A percentile compares a stretch with the other conserved stretches of the same genome.
Evolutionary conservation across 768 basidiomycete genomes (phyloP).

Genomic region (Dioszegia hungarica): DNA sequence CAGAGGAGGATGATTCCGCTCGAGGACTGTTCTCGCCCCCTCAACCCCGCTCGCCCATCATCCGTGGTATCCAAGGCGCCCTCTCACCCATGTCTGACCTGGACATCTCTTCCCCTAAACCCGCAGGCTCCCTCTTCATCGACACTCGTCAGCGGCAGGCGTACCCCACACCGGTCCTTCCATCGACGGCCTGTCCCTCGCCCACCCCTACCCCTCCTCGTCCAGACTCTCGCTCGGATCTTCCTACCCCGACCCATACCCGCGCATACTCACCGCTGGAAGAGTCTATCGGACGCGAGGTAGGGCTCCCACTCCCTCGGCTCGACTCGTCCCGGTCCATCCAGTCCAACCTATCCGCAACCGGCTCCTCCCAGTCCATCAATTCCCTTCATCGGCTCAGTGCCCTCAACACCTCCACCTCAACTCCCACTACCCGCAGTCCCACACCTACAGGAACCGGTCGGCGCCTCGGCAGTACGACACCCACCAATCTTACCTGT

Average conservation of each 20-base stretch:
- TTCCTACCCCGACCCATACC: not conserved
- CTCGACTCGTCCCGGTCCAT: not conserved
- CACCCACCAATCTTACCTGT: not conserved
- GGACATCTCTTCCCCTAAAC: not conserved
- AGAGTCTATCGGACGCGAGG: not conserved
- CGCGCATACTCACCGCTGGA: not conserved
- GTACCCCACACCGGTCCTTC: not conserved
- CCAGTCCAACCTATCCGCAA: not conserved
- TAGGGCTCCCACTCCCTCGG: not conserved
- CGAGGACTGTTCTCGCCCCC: conserved; percentile 13
- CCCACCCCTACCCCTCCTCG: not conserved
- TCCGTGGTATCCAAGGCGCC: conserved; percentile 4
- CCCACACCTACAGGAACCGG: too few relatives aligned
- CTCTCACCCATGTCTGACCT: not conserved
- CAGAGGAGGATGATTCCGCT: not conserved
- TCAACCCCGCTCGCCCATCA: not conserved
- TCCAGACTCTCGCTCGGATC: too few relatives aligned
- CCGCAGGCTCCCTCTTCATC: not conserved
- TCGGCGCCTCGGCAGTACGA: too few relatives aligned
- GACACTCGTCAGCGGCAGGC: not conserved
- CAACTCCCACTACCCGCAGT: not conserved
- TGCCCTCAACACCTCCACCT: too few relatives aligned
- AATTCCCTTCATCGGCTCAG: not conserved
- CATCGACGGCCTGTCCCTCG: not conserved
- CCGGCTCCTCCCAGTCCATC: not conserved